Base-by-base conservation (phyloP, 129 eudicot genomes). In the Lonicera japonica region DNA sequence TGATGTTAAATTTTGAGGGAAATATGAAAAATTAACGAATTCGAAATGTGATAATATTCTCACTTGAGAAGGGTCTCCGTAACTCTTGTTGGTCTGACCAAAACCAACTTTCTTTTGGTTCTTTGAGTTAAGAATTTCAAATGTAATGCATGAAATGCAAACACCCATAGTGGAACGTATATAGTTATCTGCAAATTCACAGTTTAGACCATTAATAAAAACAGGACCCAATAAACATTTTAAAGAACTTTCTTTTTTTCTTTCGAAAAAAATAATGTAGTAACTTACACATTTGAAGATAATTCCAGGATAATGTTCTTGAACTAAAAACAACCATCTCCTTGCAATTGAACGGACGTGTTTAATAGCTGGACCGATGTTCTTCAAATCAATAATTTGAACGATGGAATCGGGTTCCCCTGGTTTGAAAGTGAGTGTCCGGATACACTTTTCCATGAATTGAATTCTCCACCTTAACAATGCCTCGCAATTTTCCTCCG, bases 21-120 rank as follows among this genome's bases (percentile, higher is more conserved):
- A 54, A 14, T 56, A 13, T 29, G 36, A 29, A 29, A 29, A 29
- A 1, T 29, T 29, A 29, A 29, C 6, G 36, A 29, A 29, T 29
- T 29, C 6, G 36, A 29, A 29, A 29, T 29, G 36, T 1, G 2
- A 29, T 6, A 12, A 48, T 64, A 9, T 47, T 51, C 81, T 82
- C 71, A 92, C 99, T 88, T 88, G 86, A 88, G 85, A 74, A 92
- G 92, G 18, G 95, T 82, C 54, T 87, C 77, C 3, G 92, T 85
- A 54, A 92, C 83, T 18, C 73, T 83, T 0, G 79, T 24, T 22
- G 91, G 81, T 81, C 85, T 82, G 56, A 75, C 96, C 24, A 87
- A 87, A 55, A 85, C 63, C 20, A 68, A 71, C 63, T 63, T 66
- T 63, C 82, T 75, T 59, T 75, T 68, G 69, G 75, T 75, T 64